Conservation (phyloP, 495 filamentous ascomycete genomes). For the Podospora pseudoanserina region DNA sequence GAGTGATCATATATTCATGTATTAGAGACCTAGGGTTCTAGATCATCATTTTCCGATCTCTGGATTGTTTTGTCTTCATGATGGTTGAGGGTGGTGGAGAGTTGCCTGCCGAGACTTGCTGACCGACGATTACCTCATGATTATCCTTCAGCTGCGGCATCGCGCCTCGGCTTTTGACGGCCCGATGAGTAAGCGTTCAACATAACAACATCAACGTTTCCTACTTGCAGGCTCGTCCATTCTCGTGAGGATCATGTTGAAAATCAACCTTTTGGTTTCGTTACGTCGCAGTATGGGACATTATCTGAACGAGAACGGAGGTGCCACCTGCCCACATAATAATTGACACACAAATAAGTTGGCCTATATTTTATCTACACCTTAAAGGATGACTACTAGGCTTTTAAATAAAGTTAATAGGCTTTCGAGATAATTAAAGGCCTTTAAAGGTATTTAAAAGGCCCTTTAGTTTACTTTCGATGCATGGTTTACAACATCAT, state of each 20-base stretch:
- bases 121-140: conserved; percentile 20
- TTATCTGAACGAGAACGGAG: neutral
- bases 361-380: too few species aligned
- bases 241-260: neutral
- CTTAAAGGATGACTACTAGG: too few species aligned
- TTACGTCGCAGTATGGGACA: neutral
- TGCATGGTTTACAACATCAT: too few species aligned
- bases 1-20: neutral
- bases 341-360: too few species aligned
- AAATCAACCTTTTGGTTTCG: neutral
- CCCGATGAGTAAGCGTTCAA: conserved; percentile 7
- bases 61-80: conserved; percentile 6
- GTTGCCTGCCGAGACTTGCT: conserved; percentile 13
- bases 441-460: too few species aligned
- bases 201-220: neutral
- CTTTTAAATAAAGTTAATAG: too few species aligned
- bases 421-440: too few species aligned
- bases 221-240: neutral
- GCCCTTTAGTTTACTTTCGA: too few species aligned
- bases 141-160: neutral
- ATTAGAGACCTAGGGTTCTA: neutral
- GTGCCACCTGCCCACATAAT: neutral
- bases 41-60: neutral
- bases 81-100: neutral
- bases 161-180: conserved; percentile 1